Base-by-base conservation (phyloP, 1,139 yeast genomes). In the Yamadazyma jaroonii region DNA sequence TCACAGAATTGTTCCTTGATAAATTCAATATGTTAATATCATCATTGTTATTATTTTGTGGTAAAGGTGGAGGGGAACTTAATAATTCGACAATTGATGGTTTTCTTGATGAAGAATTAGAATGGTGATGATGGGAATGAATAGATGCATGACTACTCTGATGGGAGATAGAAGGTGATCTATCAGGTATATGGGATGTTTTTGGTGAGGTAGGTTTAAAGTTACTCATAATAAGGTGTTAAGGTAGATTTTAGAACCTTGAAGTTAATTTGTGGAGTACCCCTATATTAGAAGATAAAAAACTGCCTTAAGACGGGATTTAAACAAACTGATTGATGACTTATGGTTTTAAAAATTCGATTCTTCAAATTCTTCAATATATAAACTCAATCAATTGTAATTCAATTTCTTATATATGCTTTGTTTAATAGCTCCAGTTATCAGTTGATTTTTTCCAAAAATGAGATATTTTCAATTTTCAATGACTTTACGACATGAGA, bases 11-110 rank as follows among this genome's bases (percentile, higher is more conserved):
- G 41, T 68, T 62, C 46, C 81, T 57, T 8, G 79, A 71, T 45
- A 76, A 64, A 35, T 67, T 62, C 41, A 70, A 57, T 12, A 64
- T 57, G 43, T 60, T 59, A 29, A 63, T 54, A 37, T 67, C 74
- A 23, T 61, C 69, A 36, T 57, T 57, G 30, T 49, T 47, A 25
- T 40, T 43, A 28, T 41, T 47, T 23, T 37, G 42, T 21, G 72
- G 74, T 38, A 82, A 59, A 0, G 88, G 86, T 6, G 95, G 95
- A 1, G 95, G 95, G 6, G 92, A 79, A n/a, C 88, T 79, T 35
- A 86, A 67, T 61, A 86, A 60, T 55, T 86, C 95, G 31, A 84
- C 95, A 42, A 86, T 84, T n/a, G 94, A 84, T 0, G 85, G 74
- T 48, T 81, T 84, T 44, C 89, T 67, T 13, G 67, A 45, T 14